Evolutionary conservation across 179 eudicot species (phyloP).

Genomic region (Silene noctiflora): DNA sequence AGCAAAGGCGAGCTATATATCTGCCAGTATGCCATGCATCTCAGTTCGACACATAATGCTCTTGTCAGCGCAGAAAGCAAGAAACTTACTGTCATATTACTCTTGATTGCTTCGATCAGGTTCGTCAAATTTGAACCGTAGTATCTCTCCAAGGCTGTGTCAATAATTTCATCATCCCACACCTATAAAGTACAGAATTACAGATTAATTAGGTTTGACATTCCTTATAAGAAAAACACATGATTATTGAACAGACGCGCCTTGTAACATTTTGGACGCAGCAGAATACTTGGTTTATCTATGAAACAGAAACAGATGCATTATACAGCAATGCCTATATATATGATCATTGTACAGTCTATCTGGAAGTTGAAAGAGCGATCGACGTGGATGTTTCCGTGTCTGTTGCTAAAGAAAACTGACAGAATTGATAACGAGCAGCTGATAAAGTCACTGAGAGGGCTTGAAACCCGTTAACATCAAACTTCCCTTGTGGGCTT

Average conservation of each 20-base stretch:
- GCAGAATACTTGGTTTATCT: too few relatives aligned
- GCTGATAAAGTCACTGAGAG: too few relatives aligned
- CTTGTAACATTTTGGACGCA: too few relatives aligned
- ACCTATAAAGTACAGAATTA: constrained; percentile 36
- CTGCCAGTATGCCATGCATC: background rate
- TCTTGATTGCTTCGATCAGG: constrained; percentile 59
- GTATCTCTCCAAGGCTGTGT: constrained; percentile 65
- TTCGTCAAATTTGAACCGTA: constrained; percentile 46
- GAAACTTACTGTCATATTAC: constrained; percentile 55
- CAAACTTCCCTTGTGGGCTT: background rate
- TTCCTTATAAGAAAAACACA: background rate
- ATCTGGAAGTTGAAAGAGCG: too few relatives aligned
- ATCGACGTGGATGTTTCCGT: background rate
- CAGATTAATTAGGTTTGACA: background rate
- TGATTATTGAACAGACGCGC: background rate
- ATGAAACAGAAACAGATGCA: too few relatives aligned
- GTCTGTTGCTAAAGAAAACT: background rate
- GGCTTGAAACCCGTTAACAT: background rate
- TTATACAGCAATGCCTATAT: too few relatives aligned
- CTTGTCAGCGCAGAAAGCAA: background rate
- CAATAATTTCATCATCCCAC: constrained; percentile 74
- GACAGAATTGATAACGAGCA: background rate
- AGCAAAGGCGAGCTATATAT: background rate
- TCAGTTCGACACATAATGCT: too few relatives aligned
- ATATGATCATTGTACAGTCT: too few relatives aligned